Percentiles rank a stretch among this genome's conserved stretches.
These are phyloP conservation scores for Paramecium octaurelia DNA, from an alignment of 73 alveolate genomes.

Conservation along the genomic window DNA sequence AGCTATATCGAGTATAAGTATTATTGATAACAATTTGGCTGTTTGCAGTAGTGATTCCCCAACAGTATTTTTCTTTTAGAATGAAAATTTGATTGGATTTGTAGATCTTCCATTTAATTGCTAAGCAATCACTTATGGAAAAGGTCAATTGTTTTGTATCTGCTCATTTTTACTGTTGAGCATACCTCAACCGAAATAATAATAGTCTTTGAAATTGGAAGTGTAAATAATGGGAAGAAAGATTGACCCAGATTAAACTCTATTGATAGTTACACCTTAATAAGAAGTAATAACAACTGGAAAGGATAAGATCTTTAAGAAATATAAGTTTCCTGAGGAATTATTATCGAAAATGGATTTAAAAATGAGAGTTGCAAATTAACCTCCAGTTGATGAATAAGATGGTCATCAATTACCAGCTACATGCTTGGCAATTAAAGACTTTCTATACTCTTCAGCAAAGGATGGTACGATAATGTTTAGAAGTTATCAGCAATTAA, in stretches of 20 bases:
- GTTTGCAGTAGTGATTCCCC: not conserved
- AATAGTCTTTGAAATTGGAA: constrained; percentile 31
- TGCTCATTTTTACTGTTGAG: not conserved
- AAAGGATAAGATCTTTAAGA: constrained; percentile 87
- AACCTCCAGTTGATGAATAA: constrained; percentile 92
- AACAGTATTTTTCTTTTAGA: not conserved
- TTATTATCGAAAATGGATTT: constrained; percentile 78
- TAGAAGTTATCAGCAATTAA: constrained; percentile 75
- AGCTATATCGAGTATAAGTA: not conserved
- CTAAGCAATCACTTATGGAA: not conserved
- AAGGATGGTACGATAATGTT: constrained; percentile 90
- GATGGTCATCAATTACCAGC: constrained; percentile 87
- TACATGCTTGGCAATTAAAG: constrained; percentile 63
- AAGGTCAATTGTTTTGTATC: not conserved
- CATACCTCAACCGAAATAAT: not conserved
- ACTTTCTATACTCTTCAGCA: constrained; percentile 86
- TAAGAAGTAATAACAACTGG: constrained; percentile 72
- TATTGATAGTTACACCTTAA: not conserved
- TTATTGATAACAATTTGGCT: constrained; percentile 1
- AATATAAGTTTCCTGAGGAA: constrained; percentile 88
- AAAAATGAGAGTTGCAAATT: constrained; percentile 76
- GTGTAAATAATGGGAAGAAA: constrained; percentile 24
- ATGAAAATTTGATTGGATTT: constrained; percentile 17
- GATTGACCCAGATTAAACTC: constrained; percentile 35
- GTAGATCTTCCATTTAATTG: constrained; percentile 30